Percentiles rank a stretch among this genome's conserved stretches.
Evolutionary conservation across 495 filamentous ascomycete genomes (phyloP).

Genomic region (Penicillium fimorum): DNA sequence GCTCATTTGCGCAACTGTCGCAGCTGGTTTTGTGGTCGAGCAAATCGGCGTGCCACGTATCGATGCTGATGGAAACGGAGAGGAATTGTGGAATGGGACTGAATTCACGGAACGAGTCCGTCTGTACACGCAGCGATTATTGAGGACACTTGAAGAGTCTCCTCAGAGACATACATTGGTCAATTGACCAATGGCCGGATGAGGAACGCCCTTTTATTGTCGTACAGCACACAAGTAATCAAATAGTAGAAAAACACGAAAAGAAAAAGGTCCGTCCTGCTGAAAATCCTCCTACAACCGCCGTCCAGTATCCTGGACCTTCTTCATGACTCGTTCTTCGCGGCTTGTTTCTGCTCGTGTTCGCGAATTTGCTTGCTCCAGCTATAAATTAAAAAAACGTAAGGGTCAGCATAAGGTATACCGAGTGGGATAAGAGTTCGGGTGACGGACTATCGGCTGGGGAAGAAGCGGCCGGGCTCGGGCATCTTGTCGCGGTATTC

Average conservation of each 20-base stretch:
- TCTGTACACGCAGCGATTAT: constrained; percentile 52
- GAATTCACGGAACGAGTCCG: constrained; percentile 53
- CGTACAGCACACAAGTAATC: constrained; percentile 42
- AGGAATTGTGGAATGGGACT: constrained; percentile 78
- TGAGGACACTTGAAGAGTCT: constrained; percentile 46
- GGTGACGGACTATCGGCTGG: constrained; percentile 84
- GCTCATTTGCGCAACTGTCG: constrained; percentile 74
- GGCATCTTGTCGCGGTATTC: constrained; percentile 83
- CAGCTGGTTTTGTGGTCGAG: constrained; percentile 91
- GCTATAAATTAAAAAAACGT: constrained; percentile 42
- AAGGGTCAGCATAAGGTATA: constrained; percentile 19
- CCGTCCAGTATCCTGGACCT: constrained; percentile 16
- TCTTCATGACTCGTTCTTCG: constrained; percentile 55
- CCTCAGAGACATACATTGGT: constrained; percentile 44
- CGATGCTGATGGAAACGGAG: constrained; percentile 46
- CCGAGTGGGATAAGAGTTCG: constrained; percentile 7
- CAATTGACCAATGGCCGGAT: constrained; percentile 42
- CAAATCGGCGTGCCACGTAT: constrained; percentile 81
- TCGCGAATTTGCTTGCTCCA: constrained; percentile 93
- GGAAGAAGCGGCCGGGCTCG: constrained; percentile 83
- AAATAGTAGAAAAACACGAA: constrained; percentile 36
- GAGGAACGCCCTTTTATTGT: constrained; percentile 48
- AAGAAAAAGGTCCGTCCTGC: constrained; percentile 35
- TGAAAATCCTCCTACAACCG: constrained; percentile 24
- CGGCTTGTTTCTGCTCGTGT: constrained; percentile 64